Percentiles rank a stretch among this genome's conserved stretches.
These are phyloP conservation scores for Ziziphus jujuba DNA, from an alignment of 306 rosid genomes.

Conservation along the genomic window DNA sequence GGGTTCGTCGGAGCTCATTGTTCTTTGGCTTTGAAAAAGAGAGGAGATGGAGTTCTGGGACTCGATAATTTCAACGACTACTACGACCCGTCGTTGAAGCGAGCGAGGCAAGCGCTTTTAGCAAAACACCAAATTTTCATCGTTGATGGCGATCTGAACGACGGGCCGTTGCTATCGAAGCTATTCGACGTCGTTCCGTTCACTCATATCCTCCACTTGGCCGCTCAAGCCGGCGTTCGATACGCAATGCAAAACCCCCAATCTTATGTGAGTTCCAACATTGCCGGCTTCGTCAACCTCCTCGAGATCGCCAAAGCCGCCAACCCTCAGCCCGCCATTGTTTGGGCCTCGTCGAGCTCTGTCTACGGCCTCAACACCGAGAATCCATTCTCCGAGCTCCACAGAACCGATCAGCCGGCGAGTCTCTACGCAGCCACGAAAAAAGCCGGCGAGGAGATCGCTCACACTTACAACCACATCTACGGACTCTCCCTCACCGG, in stretches of 20 bases:
- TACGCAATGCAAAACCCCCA: constrained; percentile 96
- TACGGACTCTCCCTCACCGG: constrained; percentile 83
- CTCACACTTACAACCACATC: constrained; percentile 85
- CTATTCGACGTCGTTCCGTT: constrained; percentile 88
- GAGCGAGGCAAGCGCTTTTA: constrained; percentile 57
- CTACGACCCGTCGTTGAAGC: constrained; percentile 82
- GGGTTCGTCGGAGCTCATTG: constrained; percentile 85
- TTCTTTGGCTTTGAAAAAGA: constrained; percentile 73
- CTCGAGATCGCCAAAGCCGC: constrained; percentile 67
- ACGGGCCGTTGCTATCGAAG: constrained; percentile 54
- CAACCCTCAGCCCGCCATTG: constrained; percentile 78
- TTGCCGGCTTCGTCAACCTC: constrained; percentile 86
- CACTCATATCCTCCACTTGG: constrained; percentile 83
- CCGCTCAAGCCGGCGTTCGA: constrained; percentile 93
- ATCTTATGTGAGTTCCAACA: constrained; percentile 70
- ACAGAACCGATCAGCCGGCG: constrained; percentile 82
- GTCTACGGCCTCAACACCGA: constrained; percentile 82
- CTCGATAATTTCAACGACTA: constrained; percentile 81
- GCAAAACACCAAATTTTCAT: constrained; percentile 56
- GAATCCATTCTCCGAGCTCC: constrained; percentile 68
- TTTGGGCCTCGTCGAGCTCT: constrained; percentile 89
- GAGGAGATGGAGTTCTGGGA: constrained; percentile 88
- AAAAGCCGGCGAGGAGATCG: constrained; percentile 90
- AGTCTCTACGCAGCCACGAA: constrained; percentile 91
- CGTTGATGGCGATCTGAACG: constrained; percentile 81